Evolutionary conservation across 257 asterid species (phyloP), one percentile per base, ranked within the genome.

Genomic region (Penstemon eatonii): DNA sequence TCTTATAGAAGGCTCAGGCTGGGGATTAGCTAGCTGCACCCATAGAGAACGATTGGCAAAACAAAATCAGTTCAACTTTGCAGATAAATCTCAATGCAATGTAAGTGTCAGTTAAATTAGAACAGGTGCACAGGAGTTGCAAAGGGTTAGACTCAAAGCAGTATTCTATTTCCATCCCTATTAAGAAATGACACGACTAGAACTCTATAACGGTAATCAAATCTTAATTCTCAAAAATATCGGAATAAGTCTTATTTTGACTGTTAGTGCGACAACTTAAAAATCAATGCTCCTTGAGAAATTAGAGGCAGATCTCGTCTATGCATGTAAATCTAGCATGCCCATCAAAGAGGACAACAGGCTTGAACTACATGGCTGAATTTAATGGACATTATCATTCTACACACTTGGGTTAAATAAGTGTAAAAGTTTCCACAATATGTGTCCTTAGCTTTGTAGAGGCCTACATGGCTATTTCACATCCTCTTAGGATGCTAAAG

Each of bases 21-120:
- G 97, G 79, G 90, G 82, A 83, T 87, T 87, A 60, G 95, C 91
- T 59, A 91, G 90, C 99, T 94, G 70, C 80, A 81, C 50, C 65
- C 79, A 71, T 54, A 74, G 70, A 69, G 41, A 76, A 69, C 55
- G 56, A 77, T 71, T 64, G 65, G 66, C 69, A 74, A 49, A 63
- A 68, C 10, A 75, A 67, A 69, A 53, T 65, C 42, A 76, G 57
- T 74, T 64, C 33, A 54, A 60, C 19, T 55, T 59, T 43, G 66
- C 19, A 73, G 51, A 70, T 7, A 60, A 43, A 11, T 65, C 7
- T 40, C 42, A 70, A n/a, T 36, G 53, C 43, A 51, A 33, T 66
- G n/a, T 52, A 15, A 46, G 7, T 61, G 47, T 15, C 56, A 25
- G 5, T 12, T 33, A 65, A 41, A 43, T 10, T 54, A 56, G 15